Conservation (phyloP, 192 early-diverging fungal species). For the Martensiomyces pterosporus region DNA sequence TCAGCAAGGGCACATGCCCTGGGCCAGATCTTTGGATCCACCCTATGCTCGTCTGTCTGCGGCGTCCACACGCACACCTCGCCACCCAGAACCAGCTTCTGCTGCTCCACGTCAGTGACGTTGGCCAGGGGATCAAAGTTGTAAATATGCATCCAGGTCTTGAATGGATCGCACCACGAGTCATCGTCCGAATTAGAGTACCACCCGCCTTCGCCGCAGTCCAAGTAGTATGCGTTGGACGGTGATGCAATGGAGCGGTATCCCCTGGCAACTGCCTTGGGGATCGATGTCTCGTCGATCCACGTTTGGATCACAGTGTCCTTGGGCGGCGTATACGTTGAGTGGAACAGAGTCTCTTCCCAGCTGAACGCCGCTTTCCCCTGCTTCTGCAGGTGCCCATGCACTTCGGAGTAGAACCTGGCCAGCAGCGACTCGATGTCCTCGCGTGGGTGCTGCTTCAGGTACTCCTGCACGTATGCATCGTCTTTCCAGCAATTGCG, state of each 20-base stretch:
- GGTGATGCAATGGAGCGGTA: slow-evolving; percentile 58
- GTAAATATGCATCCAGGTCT: slow-evolving; percentile 71
- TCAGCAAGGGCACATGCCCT: slow-evolving; percentile 63
- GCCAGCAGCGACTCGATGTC: slow-evolving; percentile 26
- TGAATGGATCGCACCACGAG: slow-evolving; percentile 73
- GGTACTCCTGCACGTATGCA: slow-evolving; percentile 27
- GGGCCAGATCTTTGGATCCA: slow-evolving; percentile 67
- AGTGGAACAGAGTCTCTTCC: slow-evolving; percentile 67
- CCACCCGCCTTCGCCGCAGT: slow-evolving; percentile 75
- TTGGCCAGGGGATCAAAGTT: slow-evolving; percentile 57
- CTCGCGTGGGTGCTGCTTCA: slow-evolving; percentile 22
- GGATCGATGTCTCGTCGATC: slow-evolving; percentile 55
- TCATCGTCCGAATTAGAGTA: slow-evolving; percentile 59
- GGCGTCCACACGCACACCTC: slow-evolving; percentile 69
- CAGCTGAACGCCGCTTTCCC: slow-evolving; percentile 65
- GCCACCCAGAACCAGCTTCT: slow-evolving; percentile 58
- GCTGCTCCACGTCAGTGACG: slow-evolving; percentile 50
- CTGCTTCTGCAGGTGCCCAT: slow-evolving; percentile 51
- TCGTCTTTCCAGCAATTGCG: no score
- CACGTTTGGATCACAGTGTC: slow-evolving; percentile 66
- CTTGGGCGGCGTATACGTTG: slow-evolving; percentile 46
- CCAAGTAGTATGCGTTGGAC: slow-evolving; percentile 63
- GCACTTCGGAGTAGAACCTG: slow-evolving; percentile 54
- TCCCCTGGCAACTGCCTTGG: slow-evolving; percentile 52
- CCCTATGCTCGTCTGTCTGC: slow-evolving; percentile 54